A percentile compares a stretch with the other conserved stretches of the same genome.
These are phyloP conservation scores for Verruconis gallopava DNA, from an alignment of 2,329 filamentous ascomycete species.

Conservation along the genomic window DNA sequence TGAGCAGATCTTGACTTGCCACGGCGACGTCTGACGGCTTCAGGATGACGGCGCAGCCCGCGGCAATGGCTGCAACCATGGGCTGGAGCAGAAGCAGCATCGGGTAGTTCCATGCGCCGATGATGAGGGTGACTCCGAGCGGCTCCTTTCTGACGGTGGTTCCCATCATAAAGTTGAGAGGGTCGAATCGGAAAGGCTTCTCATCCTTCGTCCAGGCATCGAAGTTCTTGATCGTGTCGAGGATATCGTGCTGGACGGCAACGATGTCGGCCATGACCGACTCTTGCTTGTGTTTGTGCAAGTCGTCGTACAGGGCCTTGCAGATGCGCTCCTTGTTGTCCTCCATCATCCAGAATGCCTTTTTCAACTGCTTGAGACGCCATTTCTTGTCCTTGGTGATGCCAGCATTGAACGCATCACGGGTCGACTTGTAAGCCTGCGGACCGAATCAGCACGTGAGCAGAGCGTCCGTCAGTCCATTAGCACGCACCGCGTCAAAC, in stretches of 20 bases:
- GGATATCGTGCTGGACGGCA: slow-evolving; percentile 23
- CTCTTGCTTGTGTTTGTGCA: slow-evolving; percentile 25
- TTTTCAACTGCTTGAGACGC: slow-evolving; percentile 30
- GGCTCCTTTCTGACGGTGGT: slow-evolving; percentile 28
- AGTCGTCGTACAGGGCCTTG: slow-evolving; percentile 23
- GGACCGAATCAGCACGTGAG: background rate
- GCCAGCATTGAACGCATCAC: slow-evolving; percentile 17
- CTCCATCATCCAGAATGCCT: slow-evolving; percentile 30
- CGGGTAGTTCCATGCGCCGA: slow-evolving; percentile 37
- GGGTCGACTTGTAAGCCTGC: background rate
- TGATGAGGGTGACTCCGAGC: slow-evolving; percentile 31
- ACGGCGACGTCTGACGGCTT: slow-evolving; percentile 33
- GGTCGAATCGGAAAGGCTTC: slow-evolving; percentile 14
- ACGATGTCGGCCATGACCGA: slow-evolving; percentile 20
- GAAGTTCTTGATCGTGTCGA: slow-evolving; percentile 26
- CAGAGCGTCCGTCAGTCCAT: background rate
- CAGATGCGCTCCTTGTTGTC: slow-evolving; percentile 25
- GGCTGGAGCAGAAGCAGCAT: slow-evolving; percentile 27
- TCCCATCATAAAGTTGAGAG: slow-evolving; percentile 15
- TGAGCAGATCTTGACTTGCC: slow-evolving; percentile 25
- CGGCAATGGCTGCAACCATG: slow-evolving; percentile 31
- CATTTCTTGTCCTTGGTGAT: slow-evolving; percentile 26
- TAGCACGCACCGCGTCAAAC: background rate
- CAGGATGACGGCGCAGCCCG: slow-evolving; percentile 29
- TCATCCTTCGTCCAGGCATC: slow-evolving; percentile 30